Evolutionary conservation across 805 yeast genomes (phyloP).

Genomic region (Komagataella ulmi): DNA sequence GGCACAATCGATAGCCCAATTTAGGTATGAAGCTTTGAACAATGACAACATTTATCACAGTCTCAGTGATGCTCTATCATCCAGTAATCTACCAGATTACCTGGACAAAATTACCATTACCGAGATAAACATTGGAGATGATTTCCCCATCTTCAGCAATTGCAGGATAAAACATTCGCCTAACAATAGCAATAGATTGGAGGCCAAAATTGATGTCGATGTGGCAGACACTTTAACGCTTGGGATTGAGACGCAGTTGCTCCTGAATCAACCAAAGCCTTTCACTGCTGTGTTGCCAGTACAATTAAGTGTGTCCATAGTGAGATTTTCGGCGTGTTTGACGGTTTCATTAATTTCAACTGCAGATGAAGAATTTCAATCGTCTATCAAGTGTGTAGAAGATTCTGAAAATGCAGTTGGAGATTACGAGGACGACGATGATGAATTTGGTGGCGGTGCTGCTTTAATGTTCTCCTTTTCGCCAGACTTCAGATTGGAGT

Average conservation of each 20-base stretch:
- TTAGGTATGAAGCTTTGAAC: slow-evolving; percentile 77
- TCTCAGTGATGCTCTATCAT: slow-evolving; percentile 50
- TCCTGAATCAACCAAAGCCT: slow-evolving; percentile 74
- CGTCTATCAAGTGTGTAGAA: slow-evolving; percentile 2
- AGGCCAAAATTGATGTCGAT: slow-evolving; percentile 87
- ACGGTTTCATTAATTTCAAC: slow-evolving; percentile 56
- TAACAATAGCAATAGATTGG: slow-evolving; percentile 37
- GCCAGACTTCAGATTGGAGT: slow-evolving; percentile 84
- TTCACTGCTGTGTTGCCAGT: slow-evolving; percentile 82
- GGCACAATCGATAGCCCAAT: slow-evolving; percentile 81
- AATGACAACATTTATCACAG: slow-evolving; percentile 79
- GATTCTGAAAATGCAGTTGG: slow-evolving; percentile 11
- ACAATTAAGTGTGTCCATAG: slow-evolving; percentile 72
- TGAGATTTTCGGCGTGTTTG: slow-evolving; percentile 81
- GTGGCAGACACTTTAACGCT: slow-evolving; percentile 75
- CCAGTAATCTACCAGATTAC: slow-evolving; percentile 64
- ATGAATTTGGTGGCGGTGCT: slow-evolving; percentile 30
- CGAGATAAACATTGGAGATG: slow-evolving; percentile 88
- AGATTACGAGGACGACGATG: slow-evolving; percentile 6
- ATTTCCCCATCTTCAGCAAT: slow-evolving; percentile 88
- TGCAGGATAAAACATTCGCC: slow-evolving; percentile 62
- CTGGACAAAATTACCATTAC: slow-evolving; percentile 67
- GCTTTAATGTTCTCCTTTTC: slow-evolving; percentile 82
- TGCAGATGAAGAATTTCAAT: slow-evolving; percentile 18
- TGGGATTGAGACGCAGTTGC: slow-evolving; percentile 69